Evolutionary conservation across 106 monocot genomes (phyloP).

Genomic region (Phalaenopsis aphrodite): DNA sequence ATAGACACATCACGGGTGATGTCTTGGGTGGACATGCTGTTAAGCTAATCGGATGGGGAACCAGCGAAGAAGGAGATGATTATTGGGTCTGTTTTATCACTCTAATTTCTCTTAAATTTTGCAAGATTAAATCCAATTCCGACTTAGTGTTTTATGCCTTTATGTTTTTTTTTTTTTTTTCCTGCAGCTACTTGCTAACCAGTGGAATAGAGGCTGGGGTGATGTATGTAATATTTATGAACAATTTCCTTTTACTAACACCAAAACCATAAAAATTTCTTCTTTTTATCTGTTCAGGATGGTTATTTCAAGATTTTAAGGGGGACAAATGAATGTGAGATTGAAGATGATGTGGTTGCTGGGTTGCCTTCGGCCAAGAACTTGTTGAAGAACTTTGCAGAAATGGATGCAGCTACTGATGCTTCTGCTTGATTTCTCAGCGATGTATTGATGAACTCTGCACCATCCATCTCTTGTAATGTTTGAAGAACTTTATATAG

Average conservation of each 20-base stretch:
- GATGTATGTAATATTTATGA: slow-evolving; percentile 54
- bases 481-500: too few species aligned
- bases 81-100: slow-evolving; percentile 58
- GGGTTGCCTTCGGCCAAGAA: slow-evolving; percentile 82
- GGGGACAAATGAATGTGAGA: slow-evolving; percentile 75
- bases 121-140: too few species aligned
- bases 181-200: slow-evolving; percentile 90
- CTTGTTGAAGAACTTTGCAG: slow-evolving; percentile 27
- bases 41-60: slow-evolving; percentile 97
- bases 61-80: slow-evolving; percentile 75
- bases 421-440: slow-evolving; percentile 7
- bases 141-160: background rate
- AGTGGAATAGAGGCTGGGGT: slow-evolving; percentile 96
- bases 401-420: slow-evolving; percentile 4
- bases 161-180: background rate
- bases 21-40: slow-evolving; percentile 86
- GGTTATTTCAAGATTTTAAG: slow-evolving; percentile 61
- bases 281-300: slow-evolving; percentile 26
- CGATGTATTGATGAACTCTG: too few species aligned
- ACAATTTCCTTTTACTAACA: background rate
- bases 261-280: background rate
- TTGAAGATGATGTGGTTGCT: slow-evolving; percentile 68
- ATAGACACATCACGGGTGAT: slow-evolving; percentile 76
- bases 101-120: background rate
- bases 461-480: too few species aligned